Percentiles rank a stretch among this genome's conserved stretches.
phyloP scores from a whole-genome alignment of 495 filamentous ascomycete species.

The Penicillium cosmopolitanum region DNA sequence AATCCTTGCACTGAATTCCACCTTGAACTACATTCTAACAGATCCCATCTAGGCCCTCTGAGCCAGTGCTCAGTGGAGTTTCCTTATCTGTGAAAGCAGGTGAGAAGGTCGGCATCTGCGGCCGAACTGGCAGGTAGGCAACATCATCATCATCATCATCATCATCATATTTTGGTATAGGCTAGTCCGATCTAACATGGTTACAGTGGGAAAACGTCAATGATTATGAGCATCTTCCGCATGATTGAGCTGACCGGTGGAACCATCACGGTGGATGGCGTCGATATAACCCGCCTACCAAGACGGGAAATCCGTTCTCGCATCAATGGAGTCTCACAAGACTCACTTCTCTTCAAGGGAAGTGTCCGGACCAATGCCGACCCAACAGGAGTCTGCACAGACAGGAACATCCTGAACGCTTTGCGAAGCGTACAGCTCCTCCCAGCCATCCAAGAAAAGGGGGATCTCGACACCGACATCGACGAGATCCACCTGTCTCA shows the following conservation, averaged over 20 bases:
- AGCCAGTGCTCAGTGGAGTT: slow-evolving; percentile 53
- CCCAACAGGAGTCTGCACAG: slow-evolving; percentile 33
- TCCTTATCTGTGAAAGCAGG: slow-evolving; percentile 55
- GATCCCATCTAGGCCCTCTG: slow-evolving; percentile 28
- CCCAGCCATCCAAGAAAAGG: slow-evolving; percentile 51
- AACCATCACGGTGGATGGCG: slow-evolving; percentile 50
- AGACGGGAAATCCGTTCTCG: slow-evolving; percentile 50
- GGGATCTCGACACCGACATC: slow-evolving; percentile 55
- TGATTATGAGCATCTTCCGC: slow-evolving; percentile 56
- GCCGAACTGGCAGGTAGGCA: slow-evolving; percentile 49
- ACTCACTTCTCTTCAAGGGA: slow-evolving; percentile 56
- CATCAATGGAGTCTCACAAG: slow-evolving; percentile 59
- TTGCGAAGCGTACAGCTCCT: slow-evolving; percentile 55
- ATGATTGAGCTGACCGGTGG: slow-evolving; percentile 53
- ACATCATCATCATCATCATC: background rate
- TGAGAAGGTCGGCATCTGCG: slow-evolving; percentile 61
- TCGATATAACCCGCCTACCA: slow-evolving; percentile 51
- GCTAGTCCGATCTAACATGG: slow-evolving; percentile 2
- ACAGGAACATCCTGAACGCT: slow-evolving; percentile 46
- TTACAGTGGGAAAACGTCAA: slow-evolving; percentile 51
- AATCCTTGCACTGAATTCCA: background rate
- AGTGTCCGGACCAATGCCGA: slow-evolving; percentile 55
- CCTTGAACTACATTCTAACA: slow-evolving; percentile 16
- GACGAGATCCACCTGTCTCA: slow-evolving; percentile 56
- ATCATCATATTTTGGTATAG: background rate